These are phyloP conservation scores for Hypomyces rosellus DNA, from an alignment of 2,329 filamentous ascomycete species.

Conservation along the genomic window DNA sequence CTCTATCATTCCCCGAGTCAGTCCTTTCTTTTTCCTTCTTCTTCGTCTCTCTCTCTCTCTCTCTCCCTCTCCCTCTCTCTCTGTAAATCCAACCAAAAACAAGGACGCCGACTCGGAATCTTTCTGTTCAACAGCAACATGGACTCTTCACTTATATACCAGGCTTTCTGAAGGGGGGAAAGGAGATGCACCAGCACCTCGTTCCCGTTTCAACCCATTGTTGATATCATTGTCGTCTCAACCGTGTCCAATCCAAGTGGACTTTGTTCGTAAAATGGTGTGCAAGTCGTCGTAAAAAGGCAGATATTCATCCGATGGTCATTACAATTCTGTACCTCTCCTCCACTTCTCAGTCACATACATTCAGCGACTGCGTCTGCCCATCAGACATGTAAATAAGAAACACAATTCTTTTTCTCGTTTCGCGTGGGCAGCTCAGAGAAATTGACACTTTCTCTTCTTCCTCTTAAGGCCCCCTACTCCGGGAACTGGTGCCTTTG, in stretches of 20 bases:
- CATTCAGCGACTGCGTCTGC: not conserved
- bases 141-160: constrained; percentile 13
- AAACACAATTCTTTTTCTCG: constrained; percentile 2
- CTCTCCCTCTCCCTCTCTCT: constrained; percentile 3
- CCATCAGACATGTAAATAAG: not conserved
- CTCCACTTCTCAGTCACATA: not conserved
- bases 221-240: constrained; percentile 3
- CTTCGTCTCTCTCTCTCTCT: constrained; percentile 4
- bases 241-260: constrained; percentile 10
- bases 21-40: too few relatives aligned
- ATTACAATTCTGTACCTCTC: constrained; percentile 34
- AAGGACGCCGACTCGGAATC: constrained; percentile 11
- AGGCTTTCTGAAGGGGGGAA: constrained; percentile 3
- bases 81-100: constrained; percentile 7
- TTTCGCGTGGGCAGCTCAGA: constrained; percentile 43
- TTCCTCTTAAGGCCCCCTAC: constrained; percentile 60
- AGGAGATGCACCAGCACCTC: constrained; percentile 13
- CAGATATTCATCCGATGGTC: constrained; percentile 33
- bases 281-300: constrained; percentile 27
- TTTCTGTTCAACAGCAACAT: constrained; percentile 9
- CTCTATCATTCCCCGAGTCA: constrained; percentile 4
- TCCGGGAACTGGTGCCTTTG: constrained; percentile 35
- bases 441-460: constrained; percentile 75
- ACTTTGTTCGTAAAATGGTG: constrained; percentile 19
- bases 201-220: constrained; percentile 6